Conservation (phyloP, 495 filamentous ascomycete species). For the Neurospora sublineolata region DNA sequence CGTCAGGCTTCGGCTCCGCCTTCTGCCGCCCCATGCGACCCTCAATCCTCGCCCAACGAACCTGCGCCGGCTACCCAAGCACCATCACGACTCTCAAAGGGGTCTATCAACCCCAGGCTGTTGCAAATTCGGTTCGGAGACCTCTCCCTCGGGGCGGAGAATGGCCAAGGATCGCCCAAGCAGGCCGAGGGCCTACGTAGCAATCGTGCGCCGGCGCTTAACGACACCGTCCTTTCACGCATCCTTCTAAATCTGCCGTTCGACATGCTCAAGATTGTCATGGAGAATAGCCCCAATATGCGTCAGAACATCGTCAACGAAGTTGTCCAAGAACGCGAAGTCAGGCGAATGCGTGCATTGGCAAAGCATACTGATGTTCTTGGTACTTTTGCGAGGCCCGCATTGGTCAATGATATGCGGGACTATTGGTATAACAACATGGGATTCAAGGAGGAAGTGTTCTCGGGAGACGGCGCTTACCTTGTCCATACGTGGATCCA, state of each 20-base stretch:
- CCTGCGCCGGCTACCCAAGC: slow-evolving; percentile 25
- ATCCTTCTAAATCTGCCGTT: slow-evolving; percentile 56
- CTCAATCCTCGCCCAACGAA: slow-evolving; percentile 4
- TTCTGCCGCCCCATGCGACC: not conserved
- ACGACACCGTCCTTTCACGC: slow-evolving; percentile 40
- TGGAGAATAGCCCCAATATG: slow-evolving; percentile 38
- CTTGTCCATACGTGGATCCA: slow-evolving; percentile 17
- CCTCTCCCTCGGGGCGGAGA: slow-evolving; percentile 18
- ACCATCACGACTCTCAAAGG: slow-evolving; percentile 16
- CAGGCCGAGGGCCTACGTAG: not conserved
- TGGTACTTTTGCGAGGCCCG: slow-evolving; percentile 6
- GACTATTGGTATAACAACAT: slow-evolving; percentile 22
- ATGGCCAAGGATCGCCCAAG: not conserved
- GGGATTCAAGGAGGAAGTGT: slow-evolving; percentile 35
- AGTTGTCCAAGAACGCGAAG: slow-evolving; percentile 52
- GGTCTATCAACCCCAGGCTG: slow-evolving; percentile 14
- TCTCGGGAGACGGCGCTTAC: slow-evolving; percentile 18
- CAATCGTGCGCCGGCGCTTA: slow-evolving; percentile 2
- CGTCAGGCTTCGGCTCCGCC: not conserved
- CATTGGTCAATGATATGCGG: slow-evolving; percentile 8
- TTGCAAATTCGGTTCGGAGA: slow-evolving; percentile 59
- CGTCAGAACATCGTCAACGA: slow-evolving; percentile 35
- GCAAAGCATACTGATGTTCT: slow-evolving; percentile 20
- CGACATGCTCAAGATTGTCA: slow-evolving; percentile 41
- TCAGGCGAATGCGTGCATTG: slow-evolving; percentile 26